Conservation (phyloP, 352 stramenopile species). For the Phytophthora citricola region DNA sequence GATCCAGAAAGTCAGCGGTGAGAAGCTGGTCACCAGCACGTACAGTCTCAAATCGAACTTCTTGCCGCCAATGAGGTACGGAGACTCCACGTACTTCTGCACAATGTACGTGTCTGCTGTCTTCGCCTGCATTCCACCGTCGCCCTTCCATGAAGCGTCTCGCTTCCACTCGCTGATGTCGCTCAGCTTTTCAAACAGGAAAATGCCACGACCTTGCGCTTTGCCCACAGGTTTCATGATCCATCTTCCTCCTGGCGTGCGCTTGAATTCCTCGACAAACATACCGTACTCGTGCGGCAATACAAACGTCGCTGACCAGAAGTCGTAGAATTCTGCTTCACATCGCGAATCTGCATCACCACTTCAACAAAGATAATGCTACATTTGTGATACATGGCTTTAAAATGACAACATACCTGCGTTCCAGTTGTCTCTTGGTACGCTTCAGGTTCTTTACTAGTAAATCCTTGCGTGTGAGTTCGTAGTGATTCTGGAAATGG, state of each 20-base stretch:
- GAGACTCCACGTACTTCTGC: constrained; percentile 82
- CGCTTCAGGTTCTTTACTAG: constrained; percentile 94
- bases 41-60: constrained; percentile 94
- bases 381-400: constrained; percentile 21
- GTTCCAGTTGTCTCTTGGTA: constrained; percentile 84
- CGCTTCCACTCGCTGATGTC: constrained; percentile 91
- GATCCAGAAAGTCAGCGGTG: constrained; percentile 87
- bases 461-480: constrained; percentile 92
- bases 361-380: constrained; percentile 19
- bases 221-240: constrained; percentile 96
- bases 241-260: constrained; percentile 75
- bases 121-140: constrained; percentile 46
- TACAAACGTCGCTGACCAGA: constrained; percentile 84
- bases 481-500: constrained; percentile 95
- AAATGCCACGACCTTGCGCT: constrained; percentile 80
- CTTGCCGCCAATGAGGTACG: constrained; percentile 83
- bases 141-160: constrained; percentile 64
- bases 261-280: constrained; percentile 77
- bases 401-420: constrained; percentile 35
- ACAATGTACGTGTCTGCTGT: constrained; percentile 75
- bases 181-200: constrained; percentile 89
- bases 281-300: constrained; percentile 89
- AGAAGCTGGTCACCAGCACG: constrained; percentile 86
- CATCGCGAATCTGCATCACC: constrained; percentile 35
- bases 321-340: constrained; percentile 63